Evolutionary conservation across 208 protist species (phyloP).

Genomic region (Trypanosoma melophagium): DNA sequence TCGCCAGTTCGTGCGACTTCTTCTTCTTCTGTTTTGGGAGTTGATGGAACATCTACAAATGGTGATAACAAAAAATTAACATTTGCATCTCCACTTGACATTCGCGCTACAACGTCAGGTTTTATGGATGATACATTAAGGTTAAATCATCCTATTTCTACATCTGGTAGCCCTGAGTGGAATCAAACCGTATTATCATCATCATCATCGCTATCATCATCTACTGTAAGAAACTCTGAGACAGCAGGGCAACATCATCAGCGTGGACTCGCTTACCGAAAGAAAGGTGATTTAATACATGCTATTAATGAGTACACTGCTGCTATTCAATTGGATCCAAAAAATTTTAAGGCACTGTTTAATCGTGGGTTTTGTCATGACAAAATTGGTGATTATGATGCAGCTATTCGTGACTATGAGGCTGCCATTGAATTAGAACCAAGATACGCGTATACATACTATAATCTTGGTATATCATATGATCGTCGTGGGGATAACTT

Average conservation of each 20-base stretch:
- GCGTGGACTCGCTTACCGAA: slow-evolving; percentile 61
- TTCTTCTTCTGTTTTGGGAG: not conserved
- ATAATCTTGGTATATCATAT: slow-evolving; percentile 89
- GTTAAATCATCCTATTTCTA: not conserved
- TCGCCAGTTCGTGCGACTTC: not conserved
- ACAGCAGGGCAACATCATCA: slow-evolving; percentile 64
- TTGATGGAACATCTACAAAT: not conserved
- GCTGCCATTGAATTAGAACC: slow-evolving; percentile 66
- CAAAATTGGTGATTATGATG: slow-evolving; percentile 57
- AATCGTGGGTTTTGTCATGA: slow-evolving; percentile 87
- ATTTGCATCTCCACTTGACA: not conserved
- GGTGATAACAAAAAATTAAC: not conserved
- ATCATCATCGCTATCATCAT: not conserved
- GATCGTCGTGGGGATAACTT: slow-evolving; percentile 60
- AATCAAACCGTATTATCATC: not conserved
- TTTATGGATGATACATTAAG: not conserved
- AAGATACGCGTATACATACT: slow-evolving; percentile 81
- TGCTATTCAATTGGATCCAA: slow-evolving; percentile 66
- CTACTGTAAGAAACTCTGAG: slow-evolving; percentile 11
- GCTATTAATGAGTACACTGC: slow-evolving; percentile 84
- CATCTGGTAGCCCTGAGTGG: slow-evolving; percentile 3
- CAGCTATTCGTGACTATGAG: slow-evolving; percentile 78
- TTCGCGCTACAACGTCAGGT: not conserved
- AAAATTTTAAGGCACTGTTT: slow-evolving; percentile 88
- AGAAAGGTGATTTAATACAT: slow-evolving; percentile 56